Conservation (phyloP, 352 stramenopile species). For the Phytophthora fragariae region DNA sequence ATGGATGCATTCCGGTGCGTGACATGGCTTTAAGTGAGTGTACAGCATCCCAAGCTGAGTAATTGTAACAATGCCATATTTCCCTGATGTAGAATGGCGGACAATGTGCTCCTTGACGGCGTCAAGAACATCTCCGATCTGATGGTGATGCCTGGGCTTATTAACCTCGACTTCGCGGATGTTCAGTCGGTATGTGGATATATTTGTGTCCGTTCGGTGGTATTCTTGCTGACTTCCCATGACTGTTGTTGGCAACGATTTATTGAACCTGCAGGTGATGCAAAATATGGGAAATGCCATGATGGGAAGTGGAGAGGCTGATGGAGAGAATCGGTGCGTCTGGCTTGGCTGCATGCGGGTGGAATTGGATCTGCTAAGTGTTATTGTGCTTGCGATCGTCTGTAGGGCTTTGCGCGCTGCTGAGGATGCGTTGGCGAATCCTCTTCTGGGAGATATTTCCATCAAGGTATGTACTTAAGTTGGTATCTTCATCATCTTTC, state of each 20-base stretch:
- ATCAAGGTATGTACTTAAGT: conserved; percentile 64
- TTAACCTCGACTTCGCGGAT: conserved; percentile 90
- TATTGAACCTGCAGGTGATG: conserved; percentile 63
- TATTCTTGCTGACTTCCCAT: not conserved
- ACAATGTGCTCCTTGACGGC: conserved; percentile 87
- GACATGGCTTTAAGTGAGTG: not conserved
- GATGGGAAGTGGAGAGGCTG: conserved; percentile 93
- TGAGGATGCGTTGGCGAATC: conserved; percentile 89
- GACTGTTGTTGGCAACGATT: not conserved
- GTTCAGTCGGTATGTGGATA: conserved; percentile 72
- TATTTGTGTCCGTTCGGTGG: not conserved
- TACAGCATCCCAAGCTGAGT: not conserved
- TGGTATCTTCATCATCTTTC: not conserved
- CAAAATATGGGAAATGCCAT: conserved; percentile 90
- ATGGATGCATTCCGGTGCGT: conserved; percentile 88
- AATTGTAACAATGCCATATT: not conserved
- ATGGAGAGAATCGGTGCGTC: conserved; percentile 86
- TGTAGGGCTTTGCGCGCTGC: conserved; percentile 76
- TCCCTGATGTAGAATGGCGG: conserved; percentile 60
- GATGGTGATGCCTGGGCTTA: conserved; percentile 90
- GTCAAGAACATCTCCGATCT: conserved; percentile 91
- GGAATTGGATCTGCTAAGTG: conserved; percentile 11
- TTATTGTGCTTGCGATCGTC: conserved; percentile 12
- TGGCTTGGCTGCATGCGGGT: not conserved
- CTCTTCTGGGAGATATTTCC: conserved; percentile 90